phyloP scores from a whole-genome alignment of 2,329 filamentous ascomycete species.

The Fusarium dimerum region DNA sequence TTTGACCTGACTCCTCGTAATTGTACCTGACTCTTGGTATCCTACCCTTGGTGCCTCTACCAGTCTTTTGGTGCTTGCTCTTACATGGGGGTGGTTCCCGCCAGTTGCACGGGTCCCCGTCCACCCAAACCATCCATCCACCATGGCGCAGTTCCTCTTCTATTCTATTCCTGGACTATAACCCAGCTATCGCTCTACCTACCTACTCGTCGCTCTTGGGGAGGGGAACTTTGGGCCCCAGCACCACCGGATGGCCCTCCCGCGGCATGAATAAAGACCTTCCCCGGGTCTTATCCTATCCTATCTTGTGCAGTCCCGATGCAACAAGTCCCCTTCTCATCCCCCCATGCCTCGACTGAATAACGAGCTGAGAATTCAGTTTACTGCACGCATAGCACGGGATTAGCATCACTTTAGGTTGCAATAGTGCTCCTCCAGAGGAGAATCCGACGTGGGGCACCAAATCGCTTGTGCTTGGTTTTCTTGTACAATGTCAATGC shows the following conservation, averaged over 20 bases:
- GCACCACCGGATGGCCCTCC: conserved; percentile 31
- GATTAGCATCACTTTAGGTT: neutral
- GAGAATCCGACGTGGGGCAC: conserved; percentile 12
- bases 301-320: conserved; percentile 22
- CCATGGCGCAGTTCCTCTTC: conserved; percentile 36
- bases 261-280: conserved; percentile 29
- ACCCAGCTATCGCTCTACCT: neutral
- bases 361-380: conserved; percentile 31
- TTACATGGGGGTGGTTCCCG: neutral
- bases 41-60: neutral
- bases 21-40: neutral
- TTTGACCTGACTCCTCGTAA: no score
- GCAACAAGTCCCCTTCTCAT: conserved; percentile 10
- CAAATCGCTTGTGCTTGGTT: conserved; percentile 21
- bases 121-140: conserved; percentile 22
- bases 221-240: conserved; percentile 21
- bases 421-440: neutral
- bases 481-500: conserved; percentile 22
- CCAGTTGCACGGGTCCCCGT: conserved; percentile 18
- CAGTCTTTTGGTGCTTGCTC: neutral
- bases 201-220: neutral
- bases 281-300: conserved; percentile 18
- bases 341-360: conserved; percentile 30
- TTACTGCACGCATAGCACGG: neutral
- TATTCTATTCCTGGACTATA: conserved; percentile 39